phyloP scores from a whole-genome alignment of 2,329 filamentous ascomycete genomes.

The Clarireedia hainanense region DNA sequence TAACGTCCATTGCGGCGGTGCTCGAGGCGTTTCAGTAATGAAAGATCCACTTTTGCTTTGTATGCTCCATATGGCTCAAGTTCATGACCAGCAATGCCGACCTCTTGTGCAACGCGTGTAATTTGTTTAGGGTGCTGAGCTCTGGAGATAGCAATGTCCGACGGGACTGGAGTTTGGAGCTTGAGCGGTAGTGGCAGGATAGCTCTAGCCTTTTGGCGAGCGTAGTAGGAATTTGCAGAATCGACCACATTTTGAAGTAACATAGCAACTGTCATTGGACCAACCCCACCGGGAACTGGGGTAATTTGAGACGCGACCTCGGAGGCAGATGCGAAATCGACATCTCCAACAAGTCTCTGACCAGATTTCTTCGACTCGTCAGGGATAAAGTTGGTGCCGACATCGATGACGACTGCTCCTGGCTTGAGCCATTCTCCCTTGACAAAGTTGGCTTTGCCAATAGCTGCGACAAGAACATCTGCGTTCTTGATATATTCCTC shows the following conservation, averaged over 20 bases:
- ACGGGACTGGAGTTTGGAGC: slow-evolving; percentile 75
- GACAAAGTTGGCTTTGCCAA: slow-evolving; percentile 79
- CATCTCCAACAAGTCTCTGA: slow-evolving; percentile 85
- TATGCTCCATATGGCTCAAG: slow-evolving; percentile 90
- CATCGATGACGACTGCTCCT: slow-evolving; percentile 92
- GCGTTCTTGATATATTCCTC: slow-evolving; percentile 70
- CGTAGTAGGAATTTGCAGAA: slow-evolving; percentile 73
- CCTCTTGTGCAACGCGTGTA: slow-evolving; percentile 72
- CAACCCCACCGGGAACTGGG: slow-evolving; percentile 91
- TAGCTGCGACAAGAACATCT: slow-evolving; percentile 86
- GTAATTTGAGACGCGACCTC: slow-evolving; percentile 90
- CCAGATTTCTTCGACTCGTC: slow-evolving; percentile 89
- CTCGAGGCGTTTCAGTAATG: slow-evolving; percentile 70
- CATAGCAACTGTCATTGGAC: slow-evolving; percentile 99
- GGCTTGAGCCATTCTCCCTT: slow-evolving; percentile 95
- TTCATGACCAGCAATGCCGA: slow-evolving; percentile 83
- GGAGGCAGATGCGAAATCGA: slow-evolving; percentile 78
- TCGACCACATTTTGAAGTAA: slow-evolving; percentile 91
- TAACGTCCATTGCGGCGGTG: slow-evolving; percentile 88
- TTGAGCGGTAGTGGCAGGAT: slow-evolving; percentile 80
- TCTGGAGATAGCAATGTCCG: slow-evolving; percentile 87
- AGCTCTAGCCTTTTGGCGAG: slow-evolving; percentile 70
- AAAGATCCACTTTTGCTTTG: slow-evolving; percentile 91
- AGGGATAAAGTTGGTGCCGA: slow-evolving; percentile 92
- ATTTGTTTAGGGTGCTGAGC: slow-evolving; percentile 89